phyloP scores from a whole-genome alignment of 73 alveolate species.

The Loxodes magnus region DNA sequence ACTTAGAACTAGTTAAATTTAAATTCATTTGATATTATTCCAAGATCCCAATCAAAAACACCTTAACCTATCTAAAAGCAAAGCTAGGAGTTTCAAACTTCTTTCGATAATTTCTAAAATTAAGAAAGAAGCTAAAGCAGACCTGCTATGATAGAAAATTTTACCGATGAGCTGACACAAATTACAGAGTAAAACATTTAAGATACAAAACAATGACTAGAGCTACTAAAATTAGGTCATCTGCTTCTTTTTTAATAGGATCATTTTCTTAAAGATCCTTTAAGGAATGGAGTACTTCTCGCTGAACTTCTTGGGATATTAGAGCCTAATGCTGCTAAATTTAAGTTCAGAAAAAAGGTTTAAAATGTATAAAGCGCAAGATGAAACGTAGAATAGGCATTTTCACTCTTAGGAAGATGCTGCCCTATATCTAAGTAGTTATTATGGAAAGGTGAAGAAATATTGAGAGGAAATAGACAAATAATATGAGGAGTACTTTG shows the following conservation, averaged over 20 bases:
- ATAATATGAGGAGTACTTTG: background rate
- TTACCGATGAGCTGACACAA: background rate
- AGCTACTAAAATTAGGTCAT: background rate
- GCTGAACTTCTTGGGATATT: background rate
- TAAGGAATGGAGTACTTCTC: slow-evolving; percentile 6
- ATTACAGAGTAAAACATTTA: background rate
- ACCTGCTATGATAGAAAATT: background rate
- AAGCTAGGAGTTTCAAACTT: too few species aligned
- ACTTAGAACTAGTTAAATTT: background rate
- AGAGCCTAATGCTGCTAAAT: background rate
- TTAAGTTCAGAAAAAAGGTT: slow-evolving; percentile 7
- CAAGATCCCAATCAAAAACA: too few species aligned
- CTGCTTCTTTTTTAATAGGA: background rate
- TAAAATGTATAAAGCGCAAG: slow-evolving; percentile 15
- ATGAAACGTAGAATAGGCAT: slow-evolving; percentile 24
- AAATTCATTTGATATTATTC: too few species aligned
- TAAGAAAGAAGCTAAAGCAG: background rate
- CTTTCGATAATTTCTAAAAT: background rate
- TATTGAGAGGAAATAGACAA: background rate
- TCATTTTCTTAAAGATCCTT: background rate
- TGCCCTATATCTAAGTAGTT: slow-evolving; percentile 22
- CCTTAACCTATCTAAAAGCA: too few species aligned
- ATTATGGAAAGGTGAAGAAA: background rate
- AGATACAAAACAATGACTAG: background rate
- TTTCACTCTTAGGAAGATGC: slow-evolving; percentile 11